Evolutionary conservation across 176 grass and related monocot genomes (phyloP), one percentile per base, ranked within the genome.

Genomic region (Zoysia japonica): DNA sequence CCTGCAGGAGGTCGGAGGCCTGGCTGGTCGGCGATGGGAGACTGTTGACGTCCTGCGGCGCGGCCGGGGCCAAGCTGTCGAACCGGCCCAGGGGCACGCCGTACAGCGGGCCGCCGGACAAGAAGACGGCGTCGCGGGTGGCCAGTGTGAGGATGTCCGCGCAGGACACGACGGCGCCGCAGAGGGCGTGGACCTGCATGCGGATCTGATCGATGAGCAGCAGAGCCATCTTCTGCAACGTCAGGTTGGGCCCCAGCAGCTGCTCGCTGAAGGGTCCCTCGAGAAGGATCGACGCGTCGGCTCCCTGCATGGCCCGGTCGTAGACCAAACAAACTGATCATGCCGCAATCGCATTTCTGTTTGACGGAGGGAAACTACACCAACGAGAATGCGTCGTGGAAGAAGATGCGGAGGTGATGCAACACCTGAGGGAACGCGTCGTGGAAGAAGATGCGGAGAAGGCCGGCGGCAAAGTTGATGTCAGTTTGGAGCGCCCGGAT

Each of bases 361-460:
- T 28, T 28, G 28, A 28, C 28, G 28, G 28, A 28, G 28, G 28
- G 28, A 28, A 28, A 28, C 28, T 28, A 28, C 28, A 28, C 28
- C 28, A 28, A 28, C 28, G 28, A 28, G 28, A 28, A 28, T 28
- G 28, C 28, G 28, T 28, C 28, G 28, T 28, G 28, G 28, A 28
- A 28, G 28, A 28, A 28, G 28, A 28, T 28, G 28, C 28, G 28
- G 28, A 28, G 28, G 28, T 0, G 28, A 28, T 28, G 28, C 28
- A 28, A 28, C 28, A 28, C 28, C 28, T 75, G 78, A 1, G 83
- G 82, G 54, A 90, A 83, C 79, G 74, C 79, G 79, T 90, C 88
- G 73, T 90, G 83, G 83, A 86, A 83, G 68, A 79, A 85, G 68
- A 86, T 72, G 15, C 83, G 83, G 63, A 90, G 74, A 45, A 86